A percentile compares a stretch with the other conserved stretches of the same genome.
Conservation (phyloP, 2,329 filamentous ascomycete species). For the Aspergillus awamori region DNA sequence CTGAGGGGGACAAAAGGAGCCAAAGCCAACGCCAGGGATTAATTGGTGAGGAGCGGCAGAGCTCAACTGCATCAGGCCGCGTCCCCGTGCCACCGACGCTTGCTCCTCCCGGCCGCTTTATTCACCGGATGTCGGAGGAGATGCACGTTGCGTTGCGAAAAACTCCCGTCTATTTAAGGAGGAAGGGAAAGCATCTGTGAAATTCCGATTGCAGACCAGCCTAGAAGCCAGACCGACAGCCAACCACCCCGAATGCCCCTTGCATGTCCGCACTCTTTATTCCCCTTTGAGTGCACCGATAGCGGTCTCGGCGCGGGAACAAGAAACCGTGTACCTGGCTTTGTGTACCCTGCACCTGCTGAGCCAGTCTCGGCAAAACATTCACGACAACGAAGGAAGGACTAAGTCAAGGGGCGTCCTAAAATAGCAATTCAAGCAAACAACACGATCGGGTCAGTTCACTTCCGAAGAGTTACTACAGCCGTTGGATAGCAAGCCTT, state of each 20-base stretch:
- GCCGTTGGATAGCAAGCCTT: constrained; percentile 38
- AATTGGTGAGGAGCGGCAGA: constrained; percentile 1
- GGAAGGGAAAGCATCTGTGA: neutral
- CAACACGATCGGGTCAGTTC: constrained; percentile 10
- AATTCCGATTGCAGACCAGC: neutral
- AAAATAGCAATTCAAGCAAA: neutral
- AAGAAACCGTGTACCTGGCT: neutral
- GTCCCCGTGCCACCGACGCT: constrained; percentile 4
- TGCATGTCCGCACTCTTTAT: neutral
- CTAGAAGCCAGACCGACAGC: neutral
- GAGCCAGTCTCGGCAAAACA: neutral
- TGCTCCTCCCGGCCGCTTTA: neutral
- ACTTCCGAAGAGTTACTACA: constrained; percentile 37
- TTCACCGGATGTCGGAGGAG: neutral
- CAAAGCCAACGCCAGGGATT: neutral
- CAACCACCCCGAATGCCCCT: neutral
- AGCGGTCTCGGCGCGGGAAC: neutral
- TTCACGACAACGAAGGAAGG: neutral
- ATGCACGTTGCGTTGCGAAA: neutral
- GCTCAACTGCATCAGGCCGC: constrained; percentile 6
- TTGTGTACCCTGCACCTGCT: neutral
- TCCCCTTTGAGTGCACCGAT: neutral
- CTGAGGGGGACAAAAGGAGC: neutral
- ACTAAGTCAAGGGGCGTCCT: neutral
- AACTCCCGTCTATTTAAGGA: neutral